These are phyloP conservation scores for Astragalus glycyphyllos DNA, from an alignment of 306 rosid species.

Conservation along the genomic window DNA sequence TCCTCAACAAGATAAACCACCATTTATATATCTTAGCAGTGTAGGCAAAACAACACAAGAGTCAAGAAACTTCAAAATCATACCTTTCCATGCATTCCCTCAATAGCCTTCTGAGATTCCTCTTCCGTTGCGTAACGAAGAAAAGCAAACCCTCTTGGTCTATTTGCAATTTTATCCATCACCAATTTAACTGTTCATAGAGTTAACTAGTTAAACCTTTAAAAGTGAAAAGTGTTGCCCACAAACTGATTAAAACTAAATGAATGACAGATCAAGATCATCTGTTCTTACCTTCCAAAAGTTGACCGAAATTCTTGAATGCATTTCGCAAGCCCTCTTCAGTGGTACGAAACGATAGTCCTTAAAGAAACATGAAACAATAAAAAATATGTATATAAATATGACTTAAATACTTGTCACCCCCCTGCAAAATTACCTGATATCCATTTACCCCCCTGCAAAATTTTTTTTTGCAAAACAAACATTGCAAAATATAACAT, in stretches of 20 bases:
- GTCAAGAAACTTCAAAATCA: slow-evolving; percentile 10
- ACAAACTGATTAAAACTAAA: no score
- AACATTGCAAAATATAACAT: no score
- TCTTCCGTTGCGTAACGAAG: slow-evolving; percentile 79
- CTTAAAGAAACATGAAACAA: slow-evolving; percentile 50
- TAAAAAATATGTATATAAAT: neutral
- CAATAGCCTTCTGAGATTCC: slow-evolving; percentile 81
- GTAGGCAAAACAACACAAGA: neutral
- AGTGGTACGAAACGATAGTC: slow-evolving; percentile 89
- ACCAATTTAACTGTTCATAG: slow-evolving; percentile 70
- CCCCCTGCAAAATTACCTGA: no score
- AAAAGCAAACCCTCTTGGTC: slow-evolving; percentile 97
- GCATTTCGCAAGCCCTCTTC: slow-evolving; percentile 84
- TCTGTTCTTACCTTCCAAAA: slow-evolving; percentile 67
- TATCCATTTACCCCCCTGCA: no score
- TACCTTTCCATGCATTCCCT: slow-evolving; percentile 98
- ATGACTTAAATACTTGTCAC: no score
- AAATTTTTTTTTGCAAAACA: no score
- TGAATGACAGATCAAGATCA: neutral
- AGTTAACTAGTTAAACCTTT: no score
- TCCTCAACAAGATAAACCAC: neutral
- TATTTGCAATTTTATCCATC: slow-evolving; percentile 91
- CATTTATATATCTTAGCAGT: slow-evolving; percentile 13
- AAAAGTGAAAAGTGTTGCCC: no score
- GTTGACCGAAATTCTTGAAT: slow-evolving; percentile 75